phyloP scores from a whole-genome alignment of 192 early-diverging fungal species.

The Backusella circina region DNA sequence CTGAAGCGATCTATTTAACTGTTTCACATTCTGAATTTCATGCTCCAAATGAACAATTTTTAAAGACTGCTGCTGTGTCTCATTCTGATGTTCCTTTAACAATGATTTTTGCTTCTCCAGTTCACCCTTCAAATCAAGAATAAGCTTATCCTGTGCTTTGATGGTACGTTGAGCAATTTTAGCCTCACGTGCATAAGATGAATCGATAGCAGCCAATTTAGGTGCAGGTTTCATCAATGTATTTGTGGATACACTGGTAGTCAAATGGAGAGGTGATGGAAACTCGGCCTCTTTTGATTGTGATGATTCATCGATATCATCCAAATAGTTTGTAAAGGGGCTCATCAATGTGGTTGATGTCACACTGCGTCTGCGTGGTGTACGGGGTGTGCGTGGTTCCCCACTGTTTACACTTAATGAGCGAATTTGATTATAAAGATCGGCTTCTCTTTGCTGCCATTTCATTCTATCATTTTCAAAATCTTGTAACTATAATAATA shows the following conservation, averaged over 20 bases:
- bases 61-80: conserved; percentile 38
- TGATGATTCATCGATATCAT: conserved; percentile 2
- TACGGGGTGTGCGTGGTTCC: conserved; percentile 33
- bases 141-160: conserved; percentile 38
- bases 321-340: conserved; percentile 9
- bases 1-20: conserved; percentile 65
- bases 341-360: conserved; percentile 13
- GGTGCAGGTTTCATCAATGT: background rate
- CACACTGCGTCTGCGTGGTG: conserved; percentile 34
- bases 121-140: conserved; percentile 39
- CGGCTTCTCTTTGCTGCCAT: conserved; percentile 47
- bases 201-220: conserved; percentile 2
- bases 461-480: conserved; percentile 40
- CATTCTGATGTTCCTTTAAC: conserved; percentile 29
- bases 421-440: conserved; percentile 39
- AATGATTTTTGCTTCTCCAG: conserved; percentile 35
- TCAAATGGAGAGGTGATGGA: background rate
- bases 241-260: background rate
- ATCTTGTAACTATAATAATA: conserved; percentile 17
- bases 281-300: background rate
- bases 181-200: conserved; percentile 18
- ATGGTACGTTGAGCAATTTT: conserved; percentile 38
- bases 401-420: conserved; percentile 19
- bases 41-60: conserved; percentile 48
- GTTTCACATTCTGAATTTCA: conserved; percentile 55